These are phyloP conservation scores for Quercus alba DNA, from an alignment of 306 rosid genomes.

Conservation along the genomic window DNA sequence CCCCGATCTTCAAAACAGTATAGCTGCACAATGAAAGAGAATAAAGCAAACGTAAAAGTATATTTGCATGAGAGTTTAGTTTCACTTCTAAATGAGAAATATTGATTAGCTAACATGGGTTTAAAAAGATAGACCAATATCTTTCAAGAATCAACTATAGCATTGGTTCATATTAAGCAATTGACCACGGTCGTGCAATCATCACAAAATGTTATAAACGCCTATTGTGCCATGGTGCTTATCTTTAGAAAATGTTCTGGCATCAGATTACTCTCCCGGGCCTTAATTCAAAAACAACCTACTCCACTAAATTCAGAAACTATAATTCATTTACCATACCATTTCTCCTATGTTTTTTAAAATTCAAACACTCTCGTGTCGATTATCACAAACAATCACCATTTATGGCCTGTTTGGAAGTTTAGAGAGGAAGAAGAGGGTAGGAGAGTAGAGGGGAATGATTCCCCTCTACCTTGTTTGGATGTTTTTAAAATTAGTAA, in stretches of 20 bases:
- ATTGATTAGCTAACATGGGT: neutral
- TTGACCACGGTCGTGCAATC: neutral
- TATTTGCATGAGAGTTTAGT: neutral
- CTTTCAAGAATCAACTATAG: neutral
- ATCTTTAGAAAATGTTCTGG: neutral
- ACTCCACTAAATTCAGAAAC: neutral
- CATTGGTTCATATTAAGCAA: neutral
- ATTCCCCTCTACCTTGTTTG: too few relatives aligned
- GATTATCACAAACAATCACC: neutral
- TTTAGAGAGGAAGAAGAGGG: too few relatives aligned
- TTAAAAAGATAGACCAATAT: neutral
- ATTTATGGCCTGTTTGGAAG: too few relatives aligned
- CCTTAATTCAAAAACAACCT: neutral
- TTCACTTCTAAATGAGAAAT: neutral
- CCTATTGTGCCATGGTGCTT: neutral
- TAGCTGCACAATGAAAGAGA: constrained; percentile 54
- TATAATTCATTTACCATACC: neutral
- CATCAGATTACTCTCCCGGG: neutral
- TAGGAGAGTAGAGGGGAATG: too few relatives aligned
- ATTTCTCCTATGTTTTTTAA: neutral
- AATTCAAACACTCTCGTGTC: neutral
- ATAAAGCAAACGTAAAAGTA: neutral
- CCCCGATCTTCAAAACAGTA: constrained; percentile 85
- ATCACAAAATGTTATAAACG: neutral
- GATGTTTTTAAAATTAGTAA: too few relatives aligned